Conservation (phyloP, 306 rosid genomes). For the Sicyos edulis region DNA sequence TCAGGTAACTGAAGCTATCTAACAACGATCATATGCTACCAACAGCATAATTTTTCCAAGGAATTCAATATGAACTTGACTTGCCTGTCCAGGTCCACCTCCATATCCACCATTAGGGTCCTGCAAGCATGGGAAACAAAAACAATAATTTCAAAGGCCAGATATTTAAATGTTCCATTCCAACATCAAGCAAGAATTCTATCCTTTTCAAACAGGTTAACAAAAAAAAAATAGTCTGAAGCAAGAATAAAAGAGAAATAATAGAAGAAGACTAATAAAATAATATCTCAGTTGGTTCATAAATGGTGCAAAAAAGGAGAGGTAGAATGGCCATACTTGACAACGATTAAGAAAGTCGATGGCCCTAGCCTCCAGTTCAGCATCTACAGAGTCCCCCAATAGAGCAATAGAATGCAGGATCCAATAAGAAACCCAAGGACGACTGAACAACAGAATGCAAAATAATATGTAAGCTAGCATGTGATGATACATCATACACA, state of each 20-base stretch:
- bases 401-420: constrained; percentile 75
- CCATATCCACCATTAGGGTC: constrained; percentile 83
- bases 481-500: neutral
- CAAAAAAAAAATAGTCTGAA: neutral
- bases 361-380: constrained; percentile 40
- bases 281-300: neutral
- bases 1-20: neutral
- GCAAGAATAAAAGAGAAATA: neutral
- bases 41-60: neutral
- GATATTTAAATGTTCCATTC: neutral
- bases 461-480: constrained; percentile 5
- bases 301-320: constrained; percentile 1
- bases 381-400: constrained; percentile 58
- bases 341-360: constrained; percentile 74
- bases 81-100: constrained; percentile 98
- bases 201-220: neutral
- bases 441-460: constrained; percentile 35
- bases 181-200: neutral
- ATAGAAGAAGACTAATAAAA: neutral
- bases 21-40: neutral
- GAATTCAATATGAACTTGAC: constrained; percentile 23
- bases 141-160: constrained; percentile 6
- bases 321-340: constrained; percentile 43
- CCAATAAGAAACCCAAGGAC: constrained; percentile 97
- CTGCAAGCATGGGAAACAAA: constrained; percentile 37